Conservation (phyloP, 345 rosid species). For the Barbarea vulgaris region DNA sequence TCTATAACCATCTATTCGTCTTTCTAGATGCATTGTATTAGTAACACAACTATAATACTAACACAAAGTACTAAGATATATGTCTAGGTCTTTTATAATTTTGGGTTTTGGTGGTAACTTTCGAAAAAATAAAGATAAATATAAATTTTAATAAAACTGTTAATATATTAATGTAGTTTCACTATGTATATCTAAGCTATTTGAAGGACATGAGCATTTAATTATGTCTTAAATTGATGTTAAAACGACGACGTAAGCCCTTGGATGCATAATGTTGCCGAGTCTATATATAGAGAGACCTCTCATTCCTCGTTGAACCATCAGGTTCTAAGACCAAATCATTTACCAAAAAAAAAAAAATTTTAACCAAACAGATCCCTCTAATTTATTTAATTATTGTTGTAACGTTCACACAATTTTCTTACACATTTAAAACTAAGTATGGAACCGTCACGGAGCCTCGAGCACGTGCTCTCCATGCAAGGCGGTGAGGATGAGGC, state of each 20-base stretch:
- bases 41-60: not conserved
- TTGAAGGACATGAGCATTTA: not conserved
- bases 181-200: not conserved
- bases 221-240: not conserved
- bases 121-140: not conserved
- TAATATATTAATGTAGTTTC: not conserved
- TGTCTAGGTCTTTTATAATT: not conserved
- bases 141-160: not conserved
- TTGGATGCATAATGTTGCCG: not conserved
- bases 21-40: not conserved
- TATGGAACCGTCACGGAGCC: conserved; percentile 40
- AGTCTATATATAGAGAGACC: not conserved
- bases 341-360: not conserved
- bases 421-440: not conserved
- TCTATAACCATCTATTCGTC: not conserved
- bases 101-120: not conserved
- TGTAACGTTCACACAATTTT: conserved; percentile 20
- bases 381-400: not conserved
- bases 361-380: not conserved
- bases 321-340: not conserved
- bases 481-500: conserved; percentile 57
- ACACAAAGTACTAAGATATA: not conserved
- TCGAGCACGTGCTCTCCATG: conserved; percentile 53
- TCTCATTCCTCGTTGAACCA: not conserved
- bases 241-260: not conserved